Base-by-base conservation (phyloP, 192 early-diverging fungal species). In the Mortierella antarctica region DNA sequence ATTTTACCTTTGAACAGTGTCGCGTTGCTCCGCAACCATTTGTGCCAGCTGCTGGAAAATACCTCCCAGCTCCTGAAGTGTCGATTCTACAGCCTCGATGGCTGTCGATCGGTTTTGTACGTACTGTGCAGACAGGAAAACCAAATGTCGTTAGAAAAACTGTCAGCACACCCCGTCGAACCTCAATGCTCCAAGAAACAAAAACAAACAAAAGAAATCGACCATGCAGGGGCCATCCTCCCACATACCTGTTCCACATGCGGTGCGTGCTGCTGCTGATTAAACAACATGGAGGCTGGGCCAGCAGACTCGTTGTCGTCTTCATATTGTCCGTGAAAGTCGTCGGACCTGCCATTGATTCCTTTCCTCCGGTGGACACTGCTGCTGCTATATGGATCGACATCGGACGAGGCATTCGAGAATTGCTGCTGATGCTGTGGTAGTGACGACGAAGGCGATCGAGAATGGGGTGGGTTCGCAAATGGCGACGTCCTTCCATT, bases 1-100 rank as follows among this genome's bases (percentile, higher is more conserved):
- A 18, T 20, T 39, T 66, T 83, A 86, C 81, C 91, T 76, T 82
- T 95, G 95, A 42, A 98, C 94, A 71, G 92, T 91, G 54, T 98
- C 95, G 8, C 95, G 84, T 71, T 98, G 96, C 63, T 91, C 93
- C 2, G 94, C 91, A 7, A 98, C 89, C 89, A 98, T 93, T 45
- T 89, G 86, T 11, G 95, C 93, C 58, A 98, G 89, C 67, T 96
- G 92, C 73, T 92, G 92, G 69, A 96, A 97, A 49, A 97, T 95
- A 60, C 94, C 93, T 18, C 95, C 95, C 15, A 99, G 90, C 77
- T 99, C 98, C 0, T 97, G 93, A 67, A 99, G 97, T 6, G 98
- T 99, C 12, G 92, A 92, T 73, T 99, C 97, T 62, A 99, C 98
- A 6, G 94, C 94, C 73, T 95, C 94, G 67, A 99, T 99, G 0